These are phyloP conservation scores for Durio zibethinus DNA, from an alignment of 345 rosid genomes.

Conservation along the genomic window DNA sequence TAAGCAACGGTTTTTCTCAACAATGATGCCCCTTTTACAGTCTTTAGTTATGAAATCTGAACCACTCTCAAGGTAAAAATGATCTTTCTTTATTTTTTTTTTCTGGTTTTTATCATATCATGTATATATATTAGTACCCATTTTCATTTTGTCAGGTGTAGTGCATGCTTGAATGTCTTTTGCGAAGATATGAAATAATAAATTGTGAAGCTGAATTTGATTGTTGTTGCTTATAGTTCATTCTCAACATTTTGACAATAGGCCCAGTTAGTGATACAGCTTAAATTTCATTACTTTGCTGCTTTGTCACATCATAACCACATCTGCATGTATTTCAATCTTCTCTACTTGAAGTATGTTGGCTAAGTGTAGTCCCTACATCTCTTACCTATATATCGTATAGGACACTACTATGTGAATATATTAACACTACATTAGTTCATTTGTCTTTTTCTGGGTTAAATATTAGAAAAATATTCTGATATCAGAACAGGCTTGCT, in stretches of 20 bases:
- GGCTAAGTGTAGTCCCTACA: not conserved
- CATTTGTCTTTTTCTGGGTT: not conserved
- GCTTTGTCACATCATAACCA: not conserved
- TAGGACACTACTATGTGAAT: not conserved
- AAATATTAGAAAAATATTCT: not conserved
- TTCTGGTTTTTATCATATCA: slow-evolving; percentile 3
- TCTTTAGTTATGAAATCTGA: slow-evolving; percentile 49
- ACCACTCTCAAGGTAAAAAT: slow-evolving; percentile 50
- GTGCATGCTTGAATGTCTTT: slow-evolving; percentile 9
- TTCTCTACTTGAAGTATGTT: not conserved
- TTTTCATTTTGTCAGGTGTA: not conserved
- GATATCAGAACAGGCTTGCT: not conserved
- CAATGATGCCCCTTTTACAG: slow-evolving; percentile 63
- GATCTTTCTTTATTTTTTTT: slow-evolving; percentile 5
- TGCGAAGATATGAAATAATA: not conserved
- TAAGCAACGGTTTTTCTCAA: slow-evolving; percentile 81
- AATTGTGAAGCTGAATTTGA: not conserved
- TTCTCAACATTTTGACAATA: slow-evolving; percentile 3
- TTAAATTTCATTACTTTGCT: not conserved
- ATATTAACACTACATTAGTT: not conserved
- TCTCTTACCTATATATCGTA: not conserved
- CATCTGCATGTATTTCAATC: not conserved
- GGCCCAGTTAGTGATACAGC: not conserved
- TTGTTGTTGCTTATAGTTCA: slow-evolving; percentile 2
- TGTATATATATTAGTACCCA: not conserved